Evolutionary conservation across 225 moss, liverwort and hornwort genomes (phyloP).

Genomic region (Straminergon stramineum): DNA sequence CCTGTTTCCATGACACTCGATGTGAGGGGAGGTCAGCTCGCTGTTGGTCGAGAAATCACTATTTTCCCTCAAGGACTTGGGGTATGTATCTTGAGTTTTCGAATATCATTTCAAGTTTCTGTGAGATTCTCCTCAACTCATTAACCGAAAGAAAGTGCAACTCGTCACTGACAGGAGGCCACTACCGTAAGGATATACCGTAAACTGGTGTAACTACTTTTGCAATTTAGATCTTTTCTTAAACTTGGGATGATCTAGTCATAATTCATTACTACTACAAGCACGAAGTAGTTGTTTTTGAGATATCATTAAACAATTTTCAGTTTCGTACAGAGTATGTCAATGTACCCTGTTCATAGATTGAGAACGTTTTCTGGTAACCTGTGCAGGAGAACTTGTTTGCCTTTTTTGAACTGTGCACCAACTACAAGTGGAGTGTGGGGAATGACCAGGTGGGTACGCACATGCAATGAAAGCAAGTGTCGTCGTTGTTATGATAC

Average conservation of each 20-base stretch:
- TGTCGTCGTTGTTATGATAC: not conserved
- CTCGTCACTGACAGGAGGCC: not conserved
- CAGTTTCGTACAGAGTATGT: not conserved
- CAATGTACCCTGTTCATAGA: not conserved
- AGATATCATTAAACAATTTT: not conserved
- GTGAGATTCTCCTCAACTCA: not conserved
- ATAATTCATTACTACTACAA: not conserved
- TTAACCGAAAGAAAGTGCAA: not conserved
- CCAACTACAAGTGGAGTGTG: conserved; percentile 81
- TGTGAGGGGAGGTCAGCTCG: conserved; percentile 88
- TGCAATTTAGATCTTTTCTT: not conserved
- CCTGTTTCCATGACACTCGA: conserved; percentile 57
- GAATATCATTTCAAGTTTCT: not conserved
- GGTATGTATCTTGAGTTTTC: conserved; percentile 23
- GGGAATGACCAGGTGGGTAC: conserved; percentile 62
- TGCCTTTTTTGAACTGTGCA: conserved; percentile 73
- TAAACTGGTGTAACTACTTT: not conserved
- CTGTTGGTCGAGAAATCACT: conserved; percentile 76
- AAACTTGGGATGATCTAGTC: not conserved
- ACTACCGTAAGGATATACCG: not conserved
- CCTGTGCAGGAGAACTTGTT: conserved; percentile 60
- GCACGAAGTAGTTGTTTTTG: not conserved
- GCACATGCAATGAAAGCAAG: not conserved
- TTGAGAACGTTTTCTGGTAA: not conserved
- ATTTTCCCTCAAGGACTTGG: conserved; percentile 72